Percentiles rank a stretch among this genome's conserved stretches.
phyloP scores from a whole-genome alignment of 2,329 filamentous ascomycete species.

The Nannizzia gypsea region DNA sequence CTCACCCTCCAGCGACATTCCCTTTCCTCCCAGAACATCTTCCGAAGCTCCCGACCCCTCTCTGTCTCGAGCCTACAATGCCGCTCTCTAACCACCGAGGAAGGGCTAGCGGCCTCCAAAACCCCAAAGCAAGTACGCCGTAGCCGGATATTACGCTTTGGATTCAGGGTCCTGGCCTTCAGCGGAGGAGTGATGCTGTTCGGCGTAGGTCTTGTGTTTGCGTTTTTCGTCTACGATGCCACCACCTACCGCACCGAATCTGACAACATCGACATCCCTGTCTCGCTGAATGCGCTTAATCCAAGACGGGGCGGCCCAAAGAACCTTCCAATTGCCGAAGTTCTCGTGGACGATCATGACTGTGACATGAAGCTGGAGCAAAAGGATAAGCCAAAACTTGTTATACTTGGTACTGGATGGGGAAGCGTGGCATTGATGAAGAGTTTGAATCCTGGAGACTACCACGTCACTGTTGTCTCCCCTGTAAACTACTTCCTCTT shows the following conservation, averaged over 20 bases:
- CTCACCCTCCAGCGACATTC: neutral
- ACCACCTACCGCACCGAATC: slow-evolving; percentile 71
- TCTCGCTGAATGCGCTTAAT: slow-evolving; percentile 72
- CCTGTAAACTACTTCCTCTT: slow-evolving; percentile 96
- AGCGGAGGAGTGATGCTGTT: slow-evolving; percentile 66
- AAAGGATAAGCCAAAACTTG: slow-evolving; percentile 83
- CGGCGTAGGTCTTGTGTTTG: slow-evolving; percentile 56
- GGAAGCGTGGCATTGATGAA: slow-evolving; percentile 87
- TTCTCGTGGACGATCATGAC: slow-evolving; percentile 82
- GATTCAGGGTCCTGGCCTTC: slow-evolving; percentile 56
- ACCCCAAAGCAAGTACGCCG: neutral
- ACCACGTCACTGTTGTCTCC: slow-evolving; percentile 89
- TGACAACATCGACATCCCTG: slow-evolving; percentile 58
- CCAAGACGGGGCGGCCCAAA: slow-evolving; percentile 81
- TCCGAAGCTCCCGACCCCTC: neutral
- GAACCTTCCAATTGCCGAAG: slow-evolving; percentile 82
- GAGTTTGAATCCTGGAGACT: slow-evolving; percentile 77
- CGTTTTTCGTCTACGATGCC: slow-evolving; percentile 89
- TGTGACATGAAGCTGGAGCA: slow-evolving; percentile 54
- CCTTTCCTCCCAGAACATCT: neutral
- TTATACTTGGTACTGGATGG: slow-evolving; percentile 91
- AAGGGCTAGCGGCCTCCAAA: neutral
- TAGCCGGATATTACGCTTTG: neutral
- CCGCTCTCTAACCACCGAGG: neutral
- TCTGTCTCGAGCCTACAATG: neutral